phyloP scores from a whole-genome alignment of 441 rosid genomes.

The Hura crepitans region DNA sequence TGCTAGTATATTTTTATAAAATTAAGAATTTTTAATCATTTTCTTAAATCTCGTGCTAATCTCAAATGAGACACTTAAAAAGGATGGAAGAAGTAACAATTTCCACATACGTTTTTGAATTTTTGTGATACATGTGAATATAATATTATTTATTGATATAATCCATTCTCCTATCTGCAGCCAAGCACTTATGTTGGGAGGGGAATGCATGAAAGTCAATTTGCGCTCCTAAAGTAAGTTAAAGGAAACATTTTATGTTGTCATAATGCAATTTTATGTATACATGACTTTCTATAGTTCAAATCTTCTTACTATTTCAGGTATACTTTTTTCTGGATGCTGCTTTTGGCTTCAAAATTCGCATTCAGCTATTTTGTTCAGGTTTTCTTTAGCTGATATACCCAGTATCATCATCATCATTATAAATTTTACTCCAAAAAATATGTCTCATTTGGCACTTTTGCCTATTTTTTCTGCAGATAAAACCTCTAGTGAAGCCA shows the following conservation, averaged over 20 bases:
- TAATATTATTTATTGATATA: constrained; percentile 23
- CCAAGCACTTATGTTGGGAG: constrained; percentile 94
- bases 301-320: constrained; percentile 38
- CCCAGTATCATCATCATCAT: background rate
- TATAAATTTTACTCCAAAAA: background rate
- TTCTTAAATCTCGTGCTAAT: too few relatives aligned
- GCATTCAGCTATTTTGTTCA: constrained; percentile 81
- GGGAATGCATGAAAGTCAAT: constrained; percentile 99
- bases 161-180: constrained; percentile 42
- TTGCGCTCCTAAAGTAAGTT: constrained; percentile 86
- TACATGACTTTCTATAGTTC: constrained; percentile 6
- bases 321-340: constrained; percentile 85
- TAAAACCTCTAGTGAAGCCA: constrained; percentile 87
- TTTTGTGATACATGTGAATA: constrained; percentile 2
- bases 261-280: background rate
- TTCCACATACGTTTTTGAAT: background rate
- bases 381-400: constrained; percentile 39
- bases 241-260: background rate
- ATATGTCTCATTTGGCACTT: background rate
- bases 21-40: too few relatives aligned
- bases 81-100: too few relatives aligned
- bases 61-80: too few relatives aligned
- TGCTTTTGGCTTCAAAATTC: constrained; percentile 68
- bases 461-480: constrained; percentile 35
- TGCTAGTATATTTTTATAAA: too few relatives aligned